Conservation (phyloP, 1,284 basidiomycete genomes). For the Meripilus lineatus region DNA sequence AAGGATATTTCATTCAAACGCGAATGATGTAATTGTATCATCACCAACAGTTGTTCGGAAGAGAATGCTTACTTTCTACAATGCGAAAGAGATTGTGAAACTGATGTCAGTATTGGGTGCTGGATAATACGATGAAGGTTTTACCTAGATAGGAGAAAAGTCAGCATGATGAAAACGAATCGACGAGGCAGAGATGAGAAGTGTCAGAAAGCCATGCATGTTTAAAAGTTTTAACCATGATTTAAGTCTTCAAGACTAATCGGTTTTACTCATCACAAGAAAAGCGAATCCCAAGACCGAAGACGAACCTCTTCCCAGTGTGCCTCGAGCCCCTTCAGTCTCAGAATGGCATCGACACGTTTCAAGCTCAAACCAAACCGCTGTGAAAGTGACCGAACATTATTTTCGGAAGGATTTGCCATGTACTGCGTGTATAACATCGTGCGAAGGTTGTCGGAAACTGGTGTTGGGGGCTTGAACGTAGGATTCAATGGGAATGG, state of each 20-base stretch:
- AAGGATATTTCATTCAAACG: constrained; percentile 50
- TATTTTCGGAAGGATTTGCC: constrained; percentile 49
- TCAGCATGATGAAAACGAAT: background rate
- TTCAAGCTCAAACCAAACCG: constrained; percentile 63
- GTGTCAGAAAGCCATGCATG: constrained; percentile 44
- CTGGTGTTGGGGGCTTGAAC: constrained; percentile 72
- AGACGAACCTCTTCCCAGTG: constrained; percentile 65
- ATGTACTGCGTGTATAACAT: constrained; percentile 55
- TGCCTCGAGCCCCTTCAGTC: constrained; percentile 72
- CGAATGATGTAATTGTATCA: constrained; percentile 62
- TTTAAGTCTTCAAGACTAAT: constrained; percentile 83
- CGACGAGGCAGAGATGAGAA: constrained; percentile 11
- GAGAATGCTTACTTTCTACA: constrained; percentile 26
- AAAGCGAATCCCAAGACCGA: constrained; percentile 16
- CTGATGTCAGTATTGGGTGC: background rate
- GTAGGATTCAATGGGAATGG: constrained; percentile 81
- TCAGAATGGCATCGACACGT: constrained; percentile 74
- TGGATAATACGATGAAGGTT: constrained; percentile 6
- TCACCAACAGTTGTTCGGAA: constrained; percentile 24
- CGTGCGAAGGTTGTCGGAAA: constrained; percentile 56
- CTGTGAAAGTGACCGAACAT: constrained; percentile 54
- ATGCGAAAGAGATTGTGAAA: constrained; percentile 5
- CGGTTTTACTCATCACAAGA: constrained; percentile 69
- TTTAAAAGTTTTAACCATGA: constrained; percentile 53
- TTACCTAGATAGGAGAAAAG: constrained; percentile 12